A percentile compares a stretch with the other conserved stretches of the same genome.
Evolutionary conservation across 2,329 filamentous ascomycete genomes (phyloP).

Genomic region (Fusarium falciforme): DNA sequence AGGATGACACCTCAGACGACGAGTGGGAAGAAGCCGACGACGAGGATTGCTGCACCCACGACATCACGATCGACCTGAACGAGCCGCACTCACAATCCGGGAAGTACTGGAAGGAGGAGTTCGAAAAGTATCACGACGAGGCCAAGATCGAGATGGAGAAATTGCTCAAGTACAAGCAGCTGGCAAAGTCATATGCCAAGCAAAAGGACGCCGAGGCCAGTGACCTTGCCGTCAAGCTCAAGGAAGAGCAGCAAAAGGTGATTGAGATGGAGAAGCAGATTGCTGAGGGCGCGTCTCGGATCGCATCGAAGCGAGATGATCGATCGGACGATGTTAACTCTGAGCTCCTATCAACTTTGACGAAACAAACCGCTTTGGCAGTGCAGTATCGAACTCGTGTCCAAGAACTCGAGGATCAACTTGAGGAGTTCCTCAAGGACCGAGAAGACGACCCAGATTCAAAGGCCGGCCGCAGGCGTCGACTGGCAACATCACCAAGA

Average conservation of each 20-base stretch:
- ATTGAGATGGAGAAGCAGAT: slow-evolving; percentile 72
- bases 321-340: slow-evolving; percentile 57
- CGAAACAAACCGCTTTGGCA: slow-evolving; percentile 67
- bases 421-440: slow-evolving; percentile 55
- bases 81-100: slow-evolving; percentile 81
- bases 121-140: slow-evolving; percentile 77
- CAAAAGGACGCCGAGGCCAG: slow-evolving; percentile 80
- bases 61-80: slow-evolving; percentile 77
- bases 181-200: slow-evolving; percentile 82
- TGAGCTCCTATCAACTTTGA: slow-evolving; percentile 64
- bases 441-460: slow-evolving; percentile 49
- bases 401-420: slow-evolving; percentile 66
- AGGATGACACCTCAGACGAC: slow-evolving; percentile 51
- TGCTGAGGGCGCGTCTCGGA: slow-evolving; percentile 69
- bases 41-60: slow-evolving; percentile 61
- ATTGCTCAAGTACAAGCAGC: slow-evolving; percentile 81
- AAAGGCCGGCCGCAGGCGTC: slow-evolving; percentile 47
- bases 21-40: slow-evolving; percentile 65
- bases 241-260: slow-evolving; percentile 75
- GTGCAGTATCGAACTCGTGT: slow-evolving; percentile 69
- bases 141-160: slow-evolving; percentile 81
- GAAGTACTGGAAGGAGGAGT: slow-evolving; percentile 84
- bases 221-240: slow-evolving; percentile 72
- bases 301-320: slow-evolving; percentile 51
- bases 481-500: slow-evolving; percentile 58